Percentiles rank a stretch among this genome's conserved stretches.
Evolutionary conservation across 2,329 filamentous ascomycete genomes (phyloP).

Genomic region (Pestalotiopsis sp.): DNA sequence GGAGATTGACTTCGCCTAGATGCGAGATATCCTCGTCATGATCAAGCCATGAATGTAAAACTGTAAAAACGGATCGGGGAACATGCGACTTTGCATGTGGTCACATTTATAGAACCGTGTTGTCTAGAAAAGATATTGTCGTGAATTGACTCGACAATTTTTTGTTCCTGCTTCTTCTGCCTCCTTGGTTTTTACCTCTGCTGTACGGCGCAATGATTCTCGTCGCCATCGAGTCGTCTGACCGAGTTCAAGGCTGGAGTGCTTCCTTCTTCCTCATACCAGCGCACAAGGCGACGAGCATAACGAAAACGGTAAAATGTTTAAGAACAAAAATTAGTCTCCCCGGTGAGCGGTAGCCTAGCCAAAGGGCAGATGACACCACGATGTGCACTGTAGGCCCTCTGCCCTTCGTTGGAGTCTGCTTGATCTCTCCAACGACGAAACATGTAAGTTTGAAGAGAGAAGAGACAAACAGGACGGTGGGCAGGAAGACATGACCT

Average conservation of each 20-base stretch:
- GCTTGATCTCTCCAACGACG: constrained; percentile 1
- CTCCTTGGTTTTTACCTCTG: too few relatives aligned
- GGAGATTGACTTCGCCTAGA: constrained; percentile 40
- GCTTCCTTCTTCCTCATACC: neutral
- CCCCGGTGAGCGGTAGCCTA: neutral
- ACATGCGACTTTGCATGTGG: neutral
- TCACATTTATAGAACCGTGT: neutral
- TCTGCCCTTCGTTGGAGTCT: neutral
- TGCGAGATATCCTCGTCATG: neutral
- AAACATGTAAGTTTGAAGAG: constrained; percentile 1
- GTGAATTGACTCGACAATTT: neutral
- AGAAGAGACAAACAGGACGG: neutral
- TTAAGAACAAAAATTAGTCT: neutral
- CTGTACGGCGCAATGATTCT: too few relatives aligned
- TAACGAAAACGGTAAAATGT: neutral
- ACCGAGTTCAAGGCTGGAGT: too few relatives aligned
- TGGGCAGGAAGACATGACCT: neutral
- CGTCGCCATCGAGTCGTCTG: too few relatives aligned
- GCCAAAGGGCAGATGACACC: neutral
- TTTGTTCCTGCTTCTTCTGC: neutral
- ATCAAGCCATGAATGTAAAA: neutral
- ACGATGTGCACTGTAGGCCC: neutral
- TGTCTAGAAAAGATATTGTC: neutral
- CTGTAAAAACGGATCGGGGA: neutral
- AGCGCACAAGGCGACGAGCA: neutral